A percentile compares a stretch with the other conserved stretches of the same genome.
These are phyloP conservation scores for Aspergillus flavus DNA, from an alignment of 2,329 filamentous ascomycete species.

Conservation along the genomic window DNA sequence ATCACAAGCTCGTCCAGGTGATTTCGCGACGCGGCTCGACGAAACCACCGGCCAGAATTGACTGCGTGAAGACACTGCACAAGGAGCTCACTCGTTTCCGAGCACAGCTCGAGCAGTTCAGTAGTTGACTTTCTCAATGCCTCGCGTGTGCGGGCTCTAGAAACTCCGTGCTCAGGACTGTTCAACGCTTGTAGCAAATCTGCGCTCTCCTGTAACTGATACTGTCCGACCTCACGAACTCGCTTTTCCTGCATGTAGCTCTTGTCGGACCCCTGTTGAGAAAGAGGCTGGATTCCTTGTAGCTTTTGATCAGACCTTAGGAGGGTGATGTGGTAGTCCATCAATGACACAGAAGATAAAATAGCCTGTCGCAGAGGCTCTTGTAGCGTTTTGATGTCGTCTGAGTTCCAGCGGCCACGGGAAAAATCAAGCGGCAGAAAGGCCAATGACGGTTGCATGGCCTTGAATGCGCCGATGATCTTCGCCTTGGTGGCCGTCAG, in stretches of 20 bases:
- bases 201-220: conserved; percentile 37
- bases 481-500: conserved; percentile 33
- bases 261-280: background rate
- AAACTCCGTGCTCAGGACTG: conserved; percentile 38
- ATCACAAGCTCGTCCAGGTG: conserved; percentile 19
- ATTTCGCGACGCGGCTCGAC: conserved; percentile 16
- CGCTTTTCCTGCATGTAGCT: conserved; percentile 17
- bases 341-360: conserved; percentile 36
- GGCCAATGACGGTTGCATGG: conserved; percentile 40
- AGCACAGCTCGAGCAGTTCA: conserved; percentile 29
- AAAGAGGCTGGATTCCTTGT: background rate
- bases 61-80: conserved; percentile 29
- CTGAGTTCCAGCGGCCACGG: conserved; percentile 48
- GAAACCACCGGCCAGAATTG: conserved; percentile 32
- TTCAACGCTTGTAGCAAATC: conserved; percentile 42
- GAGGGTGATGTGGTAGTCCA: conserved; percentile 47
- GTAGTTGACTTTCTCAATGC: conserved; percentile 34
- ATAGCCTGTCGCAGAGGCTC: conserved; percentile 40
- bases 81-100: conserved; percentile 24
- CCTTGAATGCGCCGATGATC: conserved; percentile 41
- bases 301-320: background rate
- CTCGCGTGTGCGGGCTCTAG: conserved; percentile 36
- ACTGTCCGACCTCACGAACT: conserved; percentile 27
- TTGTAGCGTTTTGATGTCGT: conserved; percentile 45
- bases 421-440: conserved; percentile 54